Conservation (phyloP, 192 early-diverging fungal species). For the Physocladia obscura region DNA sequence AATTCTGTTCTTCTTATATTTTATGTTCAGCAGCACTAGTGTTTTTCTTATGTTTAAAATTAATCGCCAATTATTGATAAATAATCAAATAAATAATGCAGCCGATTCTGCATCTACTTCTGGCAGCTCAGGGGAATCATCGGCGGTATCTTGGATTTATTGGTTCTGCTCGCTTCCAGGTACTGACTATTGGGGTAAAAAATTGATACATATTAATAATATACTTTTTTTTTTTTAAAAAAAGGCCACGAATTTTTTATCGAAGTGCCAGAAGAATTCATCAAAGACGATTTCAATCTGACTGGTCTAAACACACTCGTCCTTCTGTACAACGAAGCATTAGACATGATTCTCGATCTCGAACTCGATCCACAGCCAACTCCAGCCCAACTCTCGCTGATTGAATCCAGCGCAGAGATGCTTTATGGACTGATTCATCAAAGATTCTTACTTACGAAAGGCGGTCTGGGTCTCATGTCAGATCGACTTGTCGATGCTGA, state of each 20-base stretch:
- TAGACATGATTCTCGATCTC: conserved; percentile 93
- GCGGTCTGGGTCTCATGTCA: conserved; percentile 81
- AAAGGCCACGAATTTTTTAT: conserved; percentile 52
- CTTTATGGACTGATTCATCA: conserved; percentile 95
- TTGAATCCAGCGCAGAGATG: conserved; percentile 84
- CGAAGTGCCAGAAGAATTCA: conserved; percentile 59
- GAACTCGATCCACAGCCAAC: conserved; percentile 44
- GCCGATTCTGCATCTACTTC: conserved; percentile 19
- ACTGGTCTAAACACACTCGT: conserved; percentile 84
- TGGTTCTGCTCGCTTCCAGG: conserved; percentile 66
- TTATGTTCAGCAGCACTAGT: too few species aligned
- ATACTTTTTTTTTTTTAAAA: background rate
- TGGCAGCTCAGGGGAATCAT: conserved; percentile 34
- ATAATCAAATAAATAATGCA: too few species aligned
- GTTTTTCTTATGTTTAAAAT: background rate
- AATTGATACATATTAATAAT: too few species aligned
- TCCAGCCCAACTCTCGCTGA: conserved; percentile 59
- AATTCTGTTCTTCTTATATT: too few species aligned
- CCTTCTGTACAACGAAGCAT: conserved; percentile 83
- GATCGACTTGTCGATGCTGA: conserved; percentile 38
- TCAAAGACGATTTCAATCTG: conserved; percentile 97
- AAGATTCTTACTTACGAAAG: conserved; percentile 85
- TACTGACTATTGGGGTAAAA: conserved; percentile 10
- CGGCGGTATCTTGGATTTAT: conserved; percentile 55
- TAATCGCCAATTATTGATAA: too few species aligned